Base-by-base conservation (phyloP, 1,284 basidiomycete genomes). In the Heliocybe sulcata region DNA sequence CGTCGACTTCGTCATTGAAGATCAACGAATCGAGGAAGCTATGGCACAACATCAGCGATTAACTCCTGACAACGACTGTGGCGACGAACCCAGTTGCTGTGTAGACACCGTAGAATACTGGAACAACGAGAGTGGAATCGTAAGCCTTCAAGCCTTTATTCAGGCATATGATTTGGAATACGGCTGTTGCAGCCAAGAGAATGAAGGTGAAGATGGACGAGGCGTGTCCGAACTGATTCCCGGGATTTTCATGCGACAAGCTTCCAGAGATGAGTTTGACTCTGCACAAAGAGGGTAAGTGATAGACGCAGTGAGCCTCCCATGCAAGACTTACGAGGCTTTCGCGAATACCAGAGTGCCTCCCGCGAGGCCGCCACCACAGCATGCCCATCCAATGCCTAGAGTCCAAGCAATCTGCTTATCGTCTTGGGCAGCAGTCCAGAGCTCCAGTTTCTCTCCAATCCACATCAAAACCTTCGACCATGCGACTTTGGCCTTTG, bases 271-370 rank as follows among this genome's bases (percentile, higher is more conserved):
- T 77, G 16, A 92, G 71, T 64, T 91, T 85, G 56, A 92, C 89
- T 31, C 86, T 90, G 57, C 22, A 26, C 8, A 49, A 38, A 55
- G 45, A 35, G 52, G 31, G 51, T 48, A 31, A 55, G 54, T 35
- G 61, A 56, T 23, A 52, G 10, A n/a, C 33, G 47, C 54, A 52
- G 52, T n/a, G 38, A n/a, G 25, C 16, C 57, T 49, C 8, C 52
- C 64, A 58, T 59, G 67, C 63, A 52, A 6, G 77, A n/a, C 86
- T 68, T 63, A 90, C 88, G 81, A 81, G 31, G 89, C 90, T 69
- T 96, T 96, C 1, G 94, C 93, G 65, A 97, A 95, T 1, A 98
- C 91, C 51, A 98, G 75, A 69, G 85, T 89, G 45, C 87, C 85
- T 2, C 94, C 94, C 1, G 92, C 92, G 29, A 98, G 74, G 31